These are phyloP conservation scores for Alternaria alternata DNA, from an alignment of 2,329 filamentous ascomycete genomes.

Conservation along the genomic window DNA sequence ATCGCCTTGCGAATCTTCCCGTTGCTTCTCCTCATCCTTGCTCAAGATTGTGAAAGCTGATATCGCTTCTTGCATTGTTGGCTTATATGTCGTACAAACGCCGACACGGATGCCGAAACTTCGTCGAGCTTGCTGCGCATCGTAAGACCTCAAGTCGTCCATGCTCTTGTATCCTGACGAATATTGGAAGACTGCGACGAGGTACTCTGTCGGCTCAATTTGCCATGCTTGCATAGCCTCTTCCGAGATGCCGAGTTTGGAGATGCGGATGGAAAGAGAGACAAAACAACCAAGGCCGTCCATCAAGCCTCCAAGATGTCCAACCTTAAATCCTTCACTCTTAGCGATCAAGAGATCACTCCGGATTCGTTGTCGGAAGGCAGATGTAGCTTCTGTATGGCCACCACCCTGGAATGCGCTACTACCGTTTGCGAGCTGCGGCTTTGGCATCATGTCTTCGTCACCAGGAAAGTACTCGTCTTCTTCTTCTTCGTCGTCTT, in stretches of 20 bases:
- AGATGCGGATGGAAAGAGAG: constrained; percentile 73
- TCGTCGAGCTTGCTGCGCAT: constrained; percentile 46
- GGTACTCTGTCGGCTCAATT: constrained; percentile 70
- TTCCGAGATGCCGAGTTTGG: constrained; percentile 75
- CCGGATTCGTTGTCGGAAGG: constrained; percentile 56
- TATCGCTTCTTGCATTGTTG: constrained; percentile 64
- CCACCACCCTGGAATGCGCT: constrained; percentile 1
- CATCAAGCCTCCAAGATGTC: constrained; percentile 64
- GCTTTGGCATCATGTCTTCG: constrained; percentile 49
- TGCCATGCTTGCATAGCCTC: constrained; percentile 82
- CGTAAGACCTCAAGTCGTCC: constrained; percentile 60
- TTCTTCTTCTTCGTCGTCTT: constrained; percentile 47
- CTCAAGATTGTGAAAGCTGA: constrained; percentile 58
- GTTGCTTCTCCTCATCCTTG: constrained; percentile 42
- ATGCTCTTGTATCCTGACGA: constrained; percentile 67
- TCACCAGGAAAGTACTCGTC: constrained; percentile 50
- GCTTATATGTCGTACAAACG: constrained; percentile 76
- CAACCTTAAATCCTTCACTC: constrained; percentile 74
- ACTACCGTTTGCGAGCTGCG: constrained; percentile 13
- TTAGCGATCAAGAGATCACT: constrained; percentile 69
- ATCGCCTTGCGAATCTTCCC: constrained; percentile 28
- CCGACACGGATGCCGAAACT: constrained; percentile 71
- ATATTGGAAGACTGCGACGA: constrained; percentile 76
- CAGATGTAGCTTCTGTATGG: constrained; percentile 33
- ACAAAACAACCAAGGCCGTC: constrained; percentile 62